Evolutionary conservation across 345 rosid genomes (phyloP).

Genomic region (Balakata baccata): DNA sequence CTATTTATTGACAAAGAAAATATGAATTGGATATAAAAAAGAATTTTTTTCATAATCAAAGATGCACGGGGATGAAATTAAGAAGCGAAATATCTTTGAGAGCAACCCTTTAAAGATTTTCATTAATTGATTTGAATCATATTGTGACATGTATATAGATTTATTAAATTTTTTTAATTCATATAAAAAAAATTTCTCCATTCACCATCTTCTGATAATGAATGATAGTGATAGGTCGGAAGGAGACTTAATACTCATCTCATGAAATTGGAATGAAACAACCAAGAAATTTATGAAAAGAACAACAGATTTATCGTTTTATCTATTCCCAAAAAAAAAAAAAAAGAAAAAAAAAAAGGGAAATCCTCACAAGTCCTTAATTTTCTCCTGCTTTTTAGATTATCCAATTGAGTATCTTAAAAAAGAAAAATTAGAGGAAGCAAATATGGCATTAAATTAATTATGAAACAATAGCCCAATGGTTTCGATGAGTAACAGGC

Average conservation of each 20-base stretch:
- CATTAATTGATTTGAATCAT: too few relatives aligned
- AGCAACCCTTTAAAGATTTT: not conserved
- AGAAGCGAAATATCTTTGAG: too few relatives aligned
- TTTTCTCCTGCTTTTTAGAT: not conserved
- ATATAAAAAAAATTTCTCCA: too few relatives aligned
- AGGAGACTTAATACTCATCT: not conserved
- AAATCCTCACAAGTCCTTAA: not conserved
- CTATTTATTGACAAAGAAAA: too few relatives aligned
- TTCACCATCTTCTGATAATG: too few relatives aligned
- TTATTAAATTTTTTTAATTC: too few relatives aligned
- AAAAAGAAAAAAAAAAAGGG: not conserved
- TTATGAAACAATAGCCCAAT: constrained; percentile 35
- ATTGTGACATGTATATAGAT: too few relatives aligned
- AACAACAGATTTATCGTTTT: not conserved
- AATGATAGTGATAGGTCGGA: not conserved
- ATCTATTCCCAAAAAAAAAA: not conserved
- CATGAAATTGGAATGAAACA: not conserved
- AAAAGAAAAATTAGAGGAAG: too few relatives aligned
- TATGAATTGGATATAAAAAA: too few relatives aligned
- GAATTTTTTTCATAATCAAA: too few relatives aligned
- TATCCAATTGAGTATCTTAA: not conserved
- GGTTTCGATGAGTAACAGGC: constrained; percentile 22
- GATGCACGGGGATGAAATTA: too few relatives aligned
- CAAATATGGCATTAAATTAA: not conserved
- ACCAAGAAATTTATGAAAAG: not conserved